These are phyloP conservation scores for Melaleuca quinquenervia DNA, from an alignment of 345 rosid genomes.

Conservation along the genomic window DNA sequence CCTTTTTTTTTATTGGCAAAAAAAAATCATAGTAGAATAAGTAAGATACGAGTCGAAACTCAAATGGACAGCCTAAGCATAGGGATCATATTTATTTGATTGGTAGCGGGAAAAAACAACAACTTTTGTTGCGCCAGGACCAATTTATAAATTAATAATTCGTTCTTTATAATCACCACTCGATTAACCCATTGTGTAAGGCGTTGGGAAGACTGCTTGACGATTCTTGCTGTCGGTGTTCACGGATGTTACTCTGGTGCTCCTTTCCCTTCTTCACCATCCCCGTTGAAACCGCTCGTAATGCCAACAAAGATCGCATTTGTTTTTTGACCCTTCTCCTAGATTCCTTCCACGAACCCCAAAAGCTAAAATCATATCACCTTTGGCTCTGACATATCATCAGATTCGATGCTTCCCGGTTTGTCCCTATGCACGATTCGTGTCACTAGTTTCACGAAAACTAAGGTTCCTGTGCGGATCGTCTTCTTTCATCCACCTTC, in stretches of 20 bases:
- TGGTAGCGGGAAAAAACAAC: not conserved
- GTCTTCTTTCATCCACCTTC: not conserved
- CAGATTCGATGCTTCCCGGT: conserved; percentile 5
- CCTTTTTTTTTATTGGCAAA: not conserved
- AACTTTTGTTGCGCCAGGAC: not conserved
- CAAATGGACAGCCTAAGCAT: not conserved
- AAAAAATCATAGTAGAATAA: not conserved
- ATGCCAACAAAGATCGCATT: conserved; percentile 12
- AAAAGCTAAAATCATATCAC: not conserved
- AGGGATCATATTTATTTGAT: not conserved
- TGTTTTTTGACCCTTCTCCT: conserved; percentile 5
- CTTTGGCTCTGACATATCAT: conserved; percentile 1
- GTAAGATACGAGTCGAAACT: not conserved
- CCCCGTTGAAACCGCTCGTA: conserved; percentile 9
- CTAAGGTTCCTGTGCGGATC: not conserved
- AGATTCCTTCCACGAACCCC: conserved; percentile 24
- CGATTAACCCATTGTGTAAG: not conserved
- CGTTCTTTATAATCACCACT: not conserved
- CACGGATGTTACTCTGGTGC: conserved; percentile 11
- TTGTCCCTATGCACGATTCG: not conserved
- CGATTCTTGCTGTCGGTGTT: conserved; percentile 35
- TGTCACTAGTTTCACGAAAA: not conserved
- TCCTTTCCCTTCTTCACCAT: conserved; percentile 11
- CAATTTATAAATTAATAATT: not conserved
- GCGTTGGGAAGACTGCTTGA: conserved; percentile 13